Percentiles rank a stretch among this genome's conserved stretches.
phyloP scores from a whole-genome alignment of 116 monocot genomes.

The Dioscorea cayenensis region DNA sequence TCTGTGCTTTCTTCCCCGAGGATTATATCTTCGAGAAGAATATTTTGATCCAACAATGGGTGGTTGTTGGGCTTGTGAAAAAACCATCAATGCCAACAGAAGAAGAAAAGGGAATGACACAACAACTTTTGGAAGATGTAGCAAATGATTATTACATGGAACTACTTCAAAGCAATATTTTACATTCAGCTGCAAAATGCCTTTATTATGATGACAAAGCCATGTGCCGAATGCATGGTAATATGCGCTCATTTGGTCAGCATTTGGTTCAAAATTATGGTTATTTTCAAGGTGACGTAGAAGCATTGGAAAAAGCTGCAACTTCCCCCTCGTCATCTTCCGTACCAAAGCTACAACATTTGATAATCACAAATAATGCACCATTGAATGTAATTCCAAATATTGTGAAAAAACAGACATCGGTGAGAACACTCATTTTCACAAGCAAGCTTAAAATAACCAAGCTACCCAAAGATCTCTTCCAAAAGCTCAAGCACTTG shows the following conservation, averaged over 20 bases:
- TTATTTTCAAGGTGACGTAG: too few species aligned
- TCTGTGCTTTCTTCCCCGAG: slow-evolving; percentile 42
- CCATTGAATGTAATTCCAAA: neutral
- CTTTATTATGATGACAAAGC: neutral
- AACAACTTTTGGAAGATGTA: slow-evolving; percentile 23
- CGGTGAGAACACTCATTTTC: slow-evolving; percentile 5
- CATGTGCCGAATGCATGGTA: slow-evolving; percentile 27
- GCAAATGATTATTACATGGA: slow-evolving; percentile 19
- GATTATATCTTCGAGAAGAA: slow-evolving; percentile 5
- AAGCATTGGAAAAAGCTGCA: too few species aligned
- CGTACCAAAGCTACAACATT: too few species aligned
- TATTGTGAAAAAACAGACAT: neutral
- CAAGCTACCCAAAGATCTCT: neutral
- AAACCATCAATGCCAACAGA: neutral
- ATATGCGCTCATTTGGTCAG: neutral
- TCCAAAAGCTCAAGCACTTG: neutral
- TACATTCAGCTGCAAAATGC: neutral
- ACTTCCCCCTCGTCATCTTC: too few species aligned
- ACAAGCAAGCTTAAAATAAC: neutral
- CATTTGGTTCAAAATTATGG: too few species aligned
- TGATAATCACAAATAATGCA: too few species aligned
- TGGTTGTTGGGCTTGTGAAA: slow-evolving; percentile 19
- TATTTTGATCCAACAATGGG: slow-evolving; percentile 8
- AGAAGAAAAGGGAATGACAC: too few species aligned
- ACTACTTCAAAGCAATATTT: slow-evolving; percentile 20